Conservation (phyloP, 805 yeast species). For the Candida chilensis region DNA sequence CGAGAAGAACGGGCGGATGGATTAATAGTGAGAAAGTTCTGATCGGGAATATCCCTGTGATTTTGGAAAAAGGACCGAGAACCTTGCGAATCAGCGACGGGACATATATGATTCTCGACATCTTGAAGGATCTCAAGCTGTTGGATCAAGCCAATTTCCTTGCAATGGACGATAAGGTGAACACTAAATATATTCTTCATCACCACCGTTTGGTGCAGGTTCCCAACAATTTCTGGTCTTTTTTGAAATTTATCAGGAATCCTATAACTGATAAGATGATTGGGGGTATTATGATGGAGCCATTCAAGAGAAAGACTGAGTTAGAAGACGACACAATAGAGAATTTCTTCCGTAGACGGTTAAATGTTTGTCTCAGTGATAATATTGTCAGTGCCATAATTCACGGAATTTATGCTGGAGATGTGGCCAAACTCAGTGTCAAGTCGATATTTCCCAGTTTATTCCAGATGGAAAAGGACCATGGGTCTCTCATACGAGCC, state of each 20-base stretch:
- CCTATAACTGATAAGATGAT: slow-evolving; percentile 36
- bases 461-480: slow-evolving; percentile 45
- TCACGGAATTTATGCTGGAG: slow-evolving; percentile 93
- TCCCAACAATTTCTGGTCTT: slow-evolving; percentile 31
- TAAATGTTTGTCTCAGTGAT: slow-evolving; percentile 36
- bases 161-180: too few species aligned
- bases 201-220: slow-evolving; percentile 44
- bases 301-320: slow-evolving; percentile 22
- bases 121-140: slow-evolving; percentile 28
- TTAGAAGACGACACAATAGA: slow-evolving; percentile 62
- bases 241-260: slow-evolving; percentile 22
- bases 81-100: slow-evolving; percentile 80
- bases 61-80: slow-evolving; percentile 83
- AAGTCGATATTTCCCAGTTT: slow-evolving; percentile 47
- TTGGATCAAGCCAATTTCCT: too few species aligned
- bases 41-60: slow-evolving; percentile 11
- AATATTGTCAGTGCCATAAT: slow-evolving; percentile 72
- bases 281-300: slow-evolving; percentile 39
- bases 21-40: slow-evolving; percentile 40
- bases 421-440: slow-evolving; percentile 56
- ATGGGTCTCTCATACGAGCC: slow-evolving; percentile 50
- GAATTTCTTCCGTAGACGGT: slow-evolving; percentile 57
- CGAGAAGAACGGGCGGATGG: slow-evolving; percentile 67
- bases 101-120: slow-evolving; percentile 56
- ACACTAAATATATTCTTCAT: too few species aligned